Conservation (phyloP, 2,329 filamentous ascomycete species). For the Pestalotiopsis fici region DNA sequence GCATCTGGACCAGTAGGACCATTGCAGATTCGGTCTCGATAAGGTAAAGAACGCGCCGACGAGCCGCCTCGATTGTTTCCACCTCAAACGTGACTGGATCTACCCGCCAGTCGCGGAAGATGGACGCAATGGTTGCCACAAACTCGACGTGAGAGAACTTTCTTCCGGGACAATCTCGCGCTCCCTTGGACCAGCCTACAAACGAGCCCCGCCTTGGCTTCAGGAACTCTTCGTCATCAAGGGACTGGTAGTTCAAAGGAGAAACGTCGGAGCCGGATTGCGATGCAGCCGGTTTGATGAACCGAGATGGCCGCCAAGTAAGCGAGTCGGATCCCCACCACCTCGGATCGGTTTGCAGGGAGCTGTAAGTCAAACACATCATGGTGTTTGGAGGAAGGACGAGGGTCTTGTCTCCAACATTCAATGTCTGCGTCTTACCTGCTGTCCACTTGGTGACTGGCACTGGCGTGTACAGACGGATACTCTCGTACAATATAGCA, state of each 20-base stretch:
- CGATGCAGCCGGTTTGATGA: conserved; percentile 7
- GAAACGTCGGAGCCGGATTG: not conserved
- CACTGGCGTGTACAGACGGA: conserved; percentile 40
- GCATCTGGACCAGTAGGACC: conserved; percentile 12
- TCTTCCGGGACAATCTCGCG: conserved; percentile 27
- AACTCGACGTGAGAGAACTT: conserved; percentile 36
- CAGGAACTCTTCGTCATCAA: not conserved
- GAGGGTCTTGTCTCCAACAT: conserved; percentile 9
- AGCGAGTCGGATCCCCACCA: conserved; percentile 21
- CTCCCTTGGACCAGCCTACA: conserved; percentile 30
- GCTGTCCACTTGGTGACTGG: conserved; percentile 24
- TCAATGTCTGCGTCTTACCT: conserved; percentile 12
- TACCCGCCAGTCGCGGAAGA: conserved; percentile 25
- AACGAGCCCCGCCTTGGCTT: conserved; percentile 17
- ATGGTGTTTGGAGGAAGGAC: conserved; percentile 9
- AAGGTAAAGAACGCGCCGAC: not conserved
- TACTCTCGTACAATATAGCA: conserved; percentile 40
- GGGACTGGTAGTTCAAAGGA: not conserved
- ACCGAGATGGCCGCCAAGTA: conserved; percentile 20
- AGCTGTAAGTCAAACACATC: conserved; percentile 16
- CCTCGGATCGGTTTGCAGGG: conserved; percentile 20
- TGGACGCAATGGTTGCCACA: conserved; percentile 26
- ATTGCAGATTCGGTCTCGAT: not conserved
- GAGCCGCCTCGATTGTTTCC: conserved; percentile 13
- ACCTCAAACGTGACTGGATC: conserved; percentile 16